A percentile compares a stretch with the other conserved stretches of the same genome.
Evolutionary conservation across 176 grass and related monocot genomes (phyloP).

Genomic region (Calamus simplicifolius): DNA sequence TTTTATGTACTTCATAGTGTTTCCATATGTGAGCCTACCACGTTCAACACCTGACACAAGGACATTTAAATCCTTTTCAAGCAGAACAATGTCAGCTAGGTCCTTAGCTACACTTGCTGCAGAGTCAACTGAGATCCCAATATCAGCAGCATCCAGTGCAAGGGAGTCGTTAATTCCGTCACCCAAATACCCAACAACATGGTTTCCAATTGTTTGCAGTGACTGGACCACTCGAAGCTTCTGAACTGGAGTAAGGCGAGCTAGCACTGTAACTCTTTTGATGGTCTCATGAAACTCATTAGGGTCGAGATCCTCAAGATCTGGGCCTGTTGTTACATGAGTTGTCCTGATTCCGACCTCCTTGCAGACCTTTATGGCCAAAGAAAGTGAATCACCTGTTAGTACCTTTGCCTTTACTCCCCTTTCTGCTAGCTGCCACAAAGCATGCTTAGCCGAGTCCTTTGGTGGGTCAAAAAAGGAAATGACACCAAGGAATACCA

Average conservation of each 20-base stretch:
- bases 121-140: slow-evolving; percentile 37
- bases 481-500: slow-evolving; percentile 36
- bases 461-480: slow-evolving; percentile 41
- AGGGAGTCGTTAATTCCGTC: slow-evolving; percentile 43
- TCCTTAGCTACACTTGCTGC: slow-evolving; percentile 34
- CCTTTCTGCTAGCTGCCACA: slow-evolving; percentile 28
- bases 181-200: slow-evolving; percentile 35
- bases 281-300: slow-evolving; percentile 30
- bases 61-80: slow-evolving; percentile 41
- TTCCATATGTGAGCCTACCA: slow-evolving; percentile 33
- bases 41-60: slow-evolving; percentile 32
- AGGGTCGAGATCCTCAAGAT: slow-evolving; percentile 25
- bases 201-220: slow-evolving; percentile 32
- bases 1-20: slow-evolving; percentile 49
- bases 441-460: slow-evolving; percentile 30
- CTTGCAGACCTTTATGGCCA: slow-evolving; percentile 34
- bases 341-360: slow-evolving; percentile 36
- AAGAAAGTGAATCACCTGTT: slow-evolving; percentile 32
- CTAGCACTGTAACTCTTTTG: slow-evolving; percentile 26
- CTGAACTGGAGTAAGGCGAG: slow-evolving; percentile 34
- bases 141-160: slow-evolving; percentile 34
- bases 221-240: slow-evolving; percentile 33
- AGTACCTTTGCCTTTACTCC: slow-evolving; percentile 37
- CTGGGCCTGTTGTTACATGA: slow-evolving; percentile 24
- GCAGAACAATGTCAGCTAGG: slow-evolving; percentile 29